phyloP scores from a whole-genome alignment of 306 rosid species.

The Sphenostylis stenocarpa region DNA sequence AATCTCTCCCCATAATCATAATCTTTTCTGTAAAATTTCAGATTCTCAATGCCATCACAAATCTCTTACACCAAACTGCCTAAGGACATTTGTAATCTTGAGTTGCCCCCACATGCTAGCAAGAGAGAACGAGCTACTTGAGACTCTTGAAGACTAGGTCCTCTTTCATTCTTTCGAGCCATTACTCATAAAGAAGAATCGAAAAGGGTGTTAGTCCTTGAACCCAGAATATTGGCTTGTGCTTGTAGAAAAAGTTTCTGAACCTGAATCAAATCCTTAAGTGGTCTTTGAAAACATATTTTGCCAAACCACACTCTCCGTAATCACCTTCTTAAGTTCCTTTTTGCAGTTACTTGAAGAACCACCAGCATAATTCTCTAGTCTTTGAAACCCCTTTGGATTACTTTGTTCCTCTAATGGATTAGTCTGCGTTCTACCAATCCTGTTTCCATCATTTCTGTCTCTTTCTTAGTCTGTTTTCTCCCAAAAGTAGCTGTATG shows the following conservation, averaged over 20 bases:
- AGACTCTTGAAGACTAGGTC: constrained; percentile 37
- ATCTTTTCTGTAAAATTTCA: constrained; percentile 40
- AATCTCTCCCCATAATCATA: constrained; percentile 6
- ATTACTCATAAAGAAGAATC: constrained; percentile 44
- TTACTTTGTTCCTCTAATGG: not conserved
- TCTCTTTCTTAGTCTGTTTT: not conserved
- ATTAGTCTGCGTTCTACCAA: not conserved
- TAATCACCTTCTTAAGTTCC: constrained; percentile 42
- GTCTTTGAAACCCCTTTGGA: not conserved
- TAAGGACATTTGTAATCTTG: not conserved
- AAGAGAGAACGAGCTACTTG: not conserved
- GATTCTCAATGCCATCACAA: constrained; percentile 38
- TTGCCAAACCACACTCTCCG: constrained; percentile 38
- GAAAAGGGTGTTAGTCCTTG: constrained; percentile 24
- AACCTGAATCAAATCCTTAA: constrained; percentile 40
- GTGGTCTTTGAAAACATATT: constrained; percentile 1
- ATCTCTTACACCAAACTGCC: constrained; percentile 49
- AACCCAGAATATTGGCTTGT: constrained; percentile 54
- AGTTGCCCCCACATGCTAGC: not conserved
- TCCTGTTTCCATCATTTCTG: not conserved
- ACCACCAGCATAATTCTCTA: not conserved
- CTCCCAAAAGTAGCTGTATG: not conserved
- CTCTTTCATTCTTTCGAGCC: constrained; percentile 39
- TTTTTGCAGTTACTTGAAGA: constrained; percentile 8
- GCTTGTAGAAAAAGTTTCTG: constrained; percentile 52